These are phyloP conservation scores for Xylariaceae sp. DNA, from an alignment of 2,329 filamentous ascomycete genomes.

Conservation along the genomic window DNA sequence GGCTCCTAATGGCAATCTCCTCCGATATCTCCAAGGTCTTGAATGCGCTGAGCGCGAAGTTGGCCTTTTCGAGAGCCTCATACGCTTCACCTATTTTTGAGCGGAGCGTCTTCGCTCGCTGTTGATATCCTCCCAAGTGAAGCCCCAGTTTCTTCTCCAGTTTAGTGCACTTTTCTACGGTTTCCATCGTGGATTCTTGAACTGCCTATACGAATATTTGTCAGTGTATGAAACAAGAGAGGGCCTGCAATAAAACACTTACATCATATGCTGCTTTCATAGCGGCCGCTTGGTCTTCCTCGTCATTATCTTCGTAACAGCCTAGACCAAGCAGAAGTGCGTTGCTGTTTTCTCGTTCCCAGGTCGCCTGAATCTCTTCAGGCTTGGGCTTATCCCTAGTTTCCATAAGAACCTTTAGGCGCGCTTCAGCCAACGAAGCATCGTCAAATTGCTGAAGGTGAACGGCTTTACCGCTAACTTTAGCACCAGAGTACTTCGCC, in stretches of 20 bases:
- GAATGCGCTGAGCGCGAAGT: conserved; percentile 72
- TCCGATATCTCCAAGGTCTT: conserved; percentile 77
- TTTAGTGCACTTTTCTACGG: conserved; percentile 81
- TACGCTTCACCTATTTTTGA: conserved; percentile 79
- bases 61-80: conserved; percentile 73
- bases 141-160: conserved; percentile 91
- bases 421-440: conserved; percentile 70
- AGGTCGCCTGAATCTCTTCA: conserved; percentile 56
- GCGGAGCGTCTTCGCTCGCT: conserved; percentile 77
- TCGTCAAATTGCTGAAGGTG: conserved; percentile 70
- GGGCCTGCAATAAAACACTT: conserved; percentile 39
- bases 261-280: conserved; percentile 76
- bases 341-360: conserved; percentile 56
- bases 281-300: conserved; percentile 65
- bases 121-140: conserved; percentile 87
- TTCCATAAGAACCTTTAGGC: conserved; percentile 76
- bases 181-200: conserved; percentile 71
- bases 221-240: conserved; percentile 12
- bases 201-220: conserved; percentile 53
- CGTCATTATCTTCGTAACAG: conserved; percentile 76
- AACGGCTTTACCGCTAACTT: conserved; percentile 63
- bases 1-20: conserved; percentile 70
- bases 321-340: conserved; percentile 76
- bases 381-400: conserved; percentile 53
- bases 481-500: conserved; percentile 68